Evolutionary conservation across 2,329 filamentous ascomycete genomes (phyloP), one percentile per base, ranked within the genome.

Genomic region (Hirsutella rhossiliensis): DNA sequence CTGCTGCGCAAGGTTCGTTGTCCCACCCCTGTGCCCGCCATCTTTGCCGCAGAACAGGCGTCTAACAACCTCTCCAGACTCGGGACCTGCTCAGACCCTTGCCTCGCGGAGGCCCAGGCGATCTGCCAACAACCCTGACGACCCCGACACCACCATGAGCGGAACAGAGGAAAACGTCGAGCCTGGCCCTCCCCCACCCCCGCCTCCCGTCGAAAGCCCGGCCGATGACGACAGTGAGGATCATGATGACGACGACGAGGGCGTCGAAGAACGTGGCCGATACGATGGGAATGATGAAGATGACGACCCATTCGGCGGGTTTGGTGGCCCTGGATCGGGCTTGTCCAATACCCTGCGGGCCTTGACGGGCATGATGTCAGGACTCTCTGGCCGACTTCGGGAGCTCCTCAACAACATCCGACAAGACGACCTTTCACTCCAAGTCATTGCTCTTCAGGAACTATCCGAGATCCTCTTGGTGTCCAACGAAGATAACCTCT

Each of bases 401-500:
- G 85, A 87, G 47, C 82, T 89, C 42, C 67, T 90, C 48, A 73
- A 67, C 62, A 86, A 82, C 53, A 68, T 98, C 46, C 82, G 83
- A 51, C 80, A 85, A 54, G 90, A 89, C 58, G 86, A 90, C 40
- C 87, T 96, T 50, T 89, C 88, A 0, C 68, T 92, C 34, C 94
- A 98, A 66, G 72, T 95, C 52, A 88, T 96, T 56, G 92, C 90
- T 27, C 69, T 98, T 28, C 87, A 94, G 62, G 90, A 97, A 54
- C 72, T 98, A 7, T 95, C 90, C 0, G 89, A 98, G 62, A 82
- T 97, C 43, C 71, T 98, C 5, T 72, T 98, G 28, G 86, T 98
- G 32, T 95, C 90, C 11, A 97, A 92, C 52, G 92, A 98, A 64
- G 92, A 98, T 59, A 96, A 94, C 52, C 74, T 98, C 11, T 87